Evolutionary conservation across 495 filamentous ascomycete species (phyloP).

Genomic region (Beverwykella pulmonaria): DNA sequence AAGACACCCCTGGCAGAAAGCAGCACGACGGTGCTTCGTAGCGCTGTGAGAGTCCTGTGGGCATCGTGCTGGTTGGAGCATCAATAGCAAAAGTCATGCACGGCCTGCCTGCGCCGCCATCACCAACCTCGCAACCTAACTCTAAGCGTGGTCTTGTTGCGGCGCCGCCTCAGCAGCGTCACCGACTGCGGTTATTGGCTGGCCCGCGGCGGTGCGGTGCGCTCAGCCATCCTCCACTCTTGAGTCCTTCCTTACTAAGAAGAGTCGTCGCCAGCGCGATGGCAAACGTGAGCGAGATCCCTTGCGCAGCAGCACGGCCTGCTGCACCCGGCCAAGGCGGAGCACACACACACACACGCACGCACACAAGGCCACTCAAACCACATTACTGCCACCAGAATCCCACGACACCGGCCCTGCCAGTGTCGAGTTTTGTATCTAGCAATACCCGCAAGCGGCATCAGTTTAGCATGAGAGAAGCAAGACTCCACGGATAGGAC

Average conservation of each 20-base stretch:
- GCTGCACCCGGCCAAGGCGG: conserved; percentile 36
- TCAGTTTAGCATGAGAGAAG: too few species aligned
- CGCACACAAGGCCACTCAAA: conserved; percentile 19
- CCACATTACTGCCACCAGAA: conserved; percentile 17
- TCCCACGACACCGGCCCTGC: conserved; percentile 20
- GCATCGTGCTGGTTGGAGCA: too few species aligned
- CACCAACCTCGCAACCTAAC: too few species aligned
- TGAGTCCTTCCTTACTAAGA: background rate
- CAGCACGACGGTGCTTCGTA: too few species aligned
- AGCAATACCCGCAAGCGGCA: conserved; percentile 30
- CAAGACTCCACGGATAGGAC: too few species aligned
- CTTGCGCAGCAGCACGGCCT: conserved; percentile 12
- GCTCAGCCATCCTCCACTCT: background rate
- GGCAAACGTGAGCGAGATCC: background rate
- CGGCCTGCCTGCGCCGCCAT: too few species aligned
- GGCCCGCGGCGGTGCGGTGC: background rate
- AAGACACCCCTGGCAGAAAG: too few species aligned
- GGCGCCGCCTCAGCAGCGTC: conserved; percentile 2
- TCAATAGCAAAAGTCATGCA: too few species aligned
- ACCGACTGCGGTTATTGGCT: background rate
- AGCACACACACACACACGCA: conserved; percentile 17
- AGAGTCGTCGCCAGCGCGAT: background rate
- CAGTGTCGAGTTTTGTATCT: conserved; percentile 3
- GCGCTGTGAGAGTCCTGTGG: too few species aligned
- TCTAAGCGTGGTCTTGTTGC: too few species aligned